These are phyloP conservation scores for Wickerhamomyces mucosus DNA, from an alignment of 805 yeast genomes.

Conservation along the genomic window DNA sequence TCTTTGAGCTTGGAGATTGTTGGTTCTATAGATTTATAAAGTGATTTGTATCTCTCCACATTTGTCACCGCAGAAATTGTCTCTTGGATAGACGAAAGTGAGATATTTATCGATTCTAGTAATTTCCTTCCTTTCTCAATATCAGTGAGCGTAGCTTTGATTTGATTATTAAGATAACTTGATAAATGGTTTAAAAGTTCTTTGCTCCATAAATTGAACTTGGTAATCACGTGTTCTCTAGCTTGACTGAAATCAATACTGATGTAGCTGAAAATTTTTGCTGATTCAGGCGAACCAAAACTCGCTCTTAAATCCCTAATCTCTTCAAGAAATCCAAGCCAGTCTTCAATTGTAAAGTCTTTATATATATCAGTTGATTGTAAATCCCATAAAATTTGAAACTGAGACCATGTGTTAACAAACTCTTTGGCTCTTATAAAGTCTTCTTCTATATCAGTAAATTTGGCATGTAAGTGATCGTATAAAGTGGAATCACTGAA, in stretches of 20 bases:
- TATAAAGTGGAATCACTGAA: no score
- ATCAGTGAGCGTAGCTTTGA: slow-evolving; percentile 22
- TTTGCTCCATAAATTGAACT: slow-evolving; percentile 52
- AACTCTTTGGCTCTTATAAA: slow-evolving; percentile 18
- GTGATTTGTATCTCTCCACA: slow-evolving; percentile 24
- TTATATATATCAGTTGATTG: slow-evolving; percentile 30
- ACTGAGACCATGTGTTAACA: slow-evolving; percentile 39
- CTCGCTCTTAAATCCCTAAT: slow-evolving; percentile 32
- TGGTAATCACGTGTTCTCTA: slow-evolving; percentile 40
- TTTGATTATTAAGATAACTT: slow-evolving; percentile 22
- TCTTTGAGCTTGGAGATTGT: slow-evolving; percentile 8
- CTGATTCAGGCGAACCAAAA: slow-evolving; percentile 42
- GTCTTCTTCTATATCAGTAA: slow-evolving; percentile 1
- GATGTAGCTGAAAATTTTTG: slow-evolving; percentile 31
- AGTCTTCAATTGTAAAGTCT: slow-evolving; percentile 27
- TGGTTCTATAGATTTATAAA: slow-evolving; percentile 1
- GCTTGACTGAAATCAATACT: slow-evolving; percentile 41
- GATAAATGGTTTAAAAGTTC: slow-evolving; percentile 34
- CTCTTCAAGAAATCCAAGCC: slow-evolving; percentile 41
- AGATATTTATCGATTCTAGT: slow-evolving; percentile 27
- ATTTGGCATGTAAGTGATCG: no score
- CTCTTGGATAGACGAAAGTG: slow-evolving; percentile 29
- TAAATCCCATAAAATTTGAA: slow-evolving; percentile 55
- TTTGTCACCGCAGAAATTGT: slow-evolving; percentile 28
- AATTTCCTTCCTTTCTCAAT: slow-evolving; percentile 25